Base-by-base conservation (phyloP, 1,284 basidiomycete species). In the Volvariella volvacea region DNA sequence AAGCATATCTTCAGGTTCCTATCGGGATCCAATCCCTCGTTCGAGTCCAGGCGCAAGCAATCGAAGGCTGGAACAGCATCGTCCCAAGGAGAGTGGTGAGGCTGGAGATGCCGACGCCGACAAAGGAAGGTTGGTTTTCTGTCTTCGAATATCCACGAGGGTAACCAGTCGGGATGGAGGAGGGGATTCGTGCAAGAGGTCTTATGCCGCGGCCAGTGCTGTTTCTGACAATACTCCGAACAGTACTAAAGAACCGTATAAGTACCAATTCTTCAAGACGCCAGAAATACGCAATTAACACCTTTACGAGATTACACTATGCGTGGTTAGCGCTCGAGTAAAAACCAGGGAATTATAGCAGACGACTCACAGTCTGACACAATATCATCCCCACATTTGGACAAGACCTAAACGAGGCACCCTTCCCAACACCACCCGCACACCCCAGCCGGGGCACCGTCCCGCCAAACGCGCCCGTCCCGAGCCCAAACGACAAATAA, bases 1-100 rank as follows among this genome's bases (percentile, higher is more conserved):
- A 67, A 64, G 49, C 66, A 67, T 8, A 71, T 41, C 37, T 65
- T 66, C 39, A 66, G 50, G 50, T 69, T 52, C 28, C 41, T 42
- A 44, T 47, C 38, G n/a, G 20, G 30, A 14, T 41, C 46, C 2
- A 41, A 44, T 33, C 44, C 33, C 32, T 53, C 50, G 41, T 52
- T 52, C 17, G 48, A 41, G 2, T 31, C 36, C 6, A 53, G 46
- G 20, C 42, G 43, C 20, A 53, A 39, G 36, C 55, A 52, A 42
- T 65, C 58, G 20, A 56, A 60, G 4, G 56, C 50, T 10, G 55
- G 57, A 28, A 50, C 48, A 46, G 10, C 57, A 51, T 30, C 50
- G 16, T 53, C 49, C 3, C 21, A 49, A 41, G 2, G 45, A 43
- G 1, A 44, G 46, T 15, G 46, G 43, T 16, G 48, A 36, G n/a